phyloP scores from a whole-genome alignment of 768 basidiomycete species.

The Russula sp. region DNA sequence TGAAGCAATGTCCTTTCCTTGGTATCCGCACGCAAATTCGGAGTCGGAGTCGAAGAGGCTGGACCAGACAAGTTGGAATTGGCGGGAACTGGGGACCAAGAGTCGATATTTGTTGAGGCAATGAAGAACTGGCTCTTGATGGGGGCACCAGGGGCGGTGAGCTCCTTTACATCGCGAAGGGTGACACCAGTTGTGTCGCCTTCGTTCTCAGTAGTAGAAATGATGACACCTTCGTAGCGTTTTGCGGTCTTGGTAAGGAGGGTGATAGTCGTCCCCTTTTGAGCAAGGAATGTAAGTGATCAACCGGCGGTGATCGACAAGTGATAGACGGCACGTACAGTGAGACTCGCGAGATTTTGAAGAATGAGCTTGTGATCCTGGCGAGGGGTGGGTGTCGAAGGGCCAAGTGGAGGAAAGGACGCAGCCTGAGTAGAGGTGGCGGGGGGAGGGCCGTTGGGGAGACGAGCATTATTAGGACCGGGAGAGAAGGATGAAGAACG shows the following conservation, averaged over 20 bases:
- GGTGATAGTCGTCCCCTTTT: slow-evolving; percentile 68
- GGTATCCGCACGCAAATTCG: slow-evolving; percentile 33
- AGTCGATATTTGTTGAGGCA: slow-evolving; percentile 64
- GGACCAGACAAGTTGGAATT: slow-evolving; percentile 37
- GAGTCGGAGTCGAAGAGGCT: slow-evolving; percentile 17
- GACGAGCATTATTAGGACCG: slow-evolving; percentile 33
- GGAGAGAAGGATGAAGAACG: slow-evolving; percentile 68
- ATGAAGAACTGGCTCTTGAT: slow-evolving; percentile 65
- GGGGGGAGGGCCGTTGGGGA: slow-evolving; percentile 36
- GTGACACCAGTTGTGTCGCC: slow-evolving; percentile 70
- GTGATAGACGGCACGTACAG: slow-evolving; percentile 36
- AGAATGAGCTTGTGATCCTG: slow-evolving; percentile 45
- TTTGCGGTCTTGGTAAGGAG: slow-evolving; percentile 59
- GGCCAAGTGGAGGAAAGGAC: slow-evolving; percentile 36
- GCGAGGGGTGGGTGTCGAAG: slow-evolving; percentile 24
- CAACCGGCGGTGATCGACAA: background rate
- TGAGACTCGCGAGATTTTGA: slow-evolving; percentile 51
- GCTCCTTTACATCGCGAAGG: slow-evolving; percentile 71
- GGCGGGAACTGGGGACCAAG: slow-evolving; percentile 38
- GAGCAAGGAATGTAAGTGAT: background rate
- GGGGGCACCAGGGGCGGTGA: slow-evolving; percentile 54
- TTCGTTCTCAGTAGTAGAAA: slow-evolving; percentile 46
- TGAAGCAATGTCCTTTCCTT: slow-evolving; percentile 56
- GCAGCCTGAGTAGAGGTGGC: slow-evolving; percentile 24
- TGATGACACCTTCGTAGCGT: slow-evolving; percentile 68